Evolutionary conservation across 2,329 filamentous ascomycete species (phyloP).

Genomic region (Colletotrichum spinosum): DNA sequence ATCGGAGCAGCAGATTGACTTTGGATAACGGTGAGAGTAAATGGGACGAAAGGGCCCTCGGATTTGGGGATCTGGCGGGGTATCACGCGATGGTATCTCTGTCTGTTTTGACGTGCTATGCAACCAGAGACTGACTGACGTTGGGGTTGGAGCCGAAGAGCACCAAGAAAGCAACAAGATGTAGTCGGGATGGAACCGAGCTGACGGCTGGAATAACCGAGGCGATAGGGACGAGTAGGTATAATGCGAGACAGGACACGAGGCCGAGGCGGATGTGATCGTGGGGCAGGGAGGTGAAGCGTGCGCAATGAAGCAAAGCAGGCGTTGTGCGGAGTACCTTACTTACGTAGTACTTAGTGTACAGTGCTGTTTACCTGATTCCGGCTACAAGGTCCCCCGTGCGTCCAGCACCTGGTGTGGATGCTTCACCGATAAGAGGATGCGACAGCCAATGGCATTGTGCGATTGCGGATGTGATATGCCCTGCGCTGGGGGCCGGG

Average conservation of each 20-base stretch:
- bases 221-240: neutral
- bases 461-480: constrained; percentile 12
- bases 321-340: no score
- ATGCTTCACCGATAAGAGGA: constrained; percentile 30
- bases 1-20: constrained; percentile 31
- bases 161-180: neutral
- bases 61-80: constrained; percentile 5
- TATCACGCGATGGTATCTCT: neutral
- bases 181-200: neutral
- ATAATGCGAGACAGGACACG: neutral
- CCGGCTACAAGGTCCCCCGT: constrained; percentile 24
- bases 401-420: constrained; percentile 21
- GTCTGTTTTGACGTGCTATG: constrained; percentile 3
- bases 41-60: constrained; percentile 26
- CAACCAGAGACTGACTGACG: neutral
- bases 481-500: constrained; percentile 10
- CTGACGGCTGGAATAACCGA: neutral
- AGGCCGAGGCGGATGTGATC: constrained; percentile 23
- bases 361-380: constrained; percentile 9
- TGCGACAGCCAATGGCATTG: constrained; percentile 23
- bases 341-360: no score
- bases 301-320: no score
- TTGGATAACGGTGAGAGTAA: constrained; percentile 16
- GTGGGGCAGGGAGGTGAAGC: constrained; percentile 10
- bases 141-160: neutral